Conservation (phyloP, 148 eudicot genomes). For the Polygonum aviculare region DNA sequence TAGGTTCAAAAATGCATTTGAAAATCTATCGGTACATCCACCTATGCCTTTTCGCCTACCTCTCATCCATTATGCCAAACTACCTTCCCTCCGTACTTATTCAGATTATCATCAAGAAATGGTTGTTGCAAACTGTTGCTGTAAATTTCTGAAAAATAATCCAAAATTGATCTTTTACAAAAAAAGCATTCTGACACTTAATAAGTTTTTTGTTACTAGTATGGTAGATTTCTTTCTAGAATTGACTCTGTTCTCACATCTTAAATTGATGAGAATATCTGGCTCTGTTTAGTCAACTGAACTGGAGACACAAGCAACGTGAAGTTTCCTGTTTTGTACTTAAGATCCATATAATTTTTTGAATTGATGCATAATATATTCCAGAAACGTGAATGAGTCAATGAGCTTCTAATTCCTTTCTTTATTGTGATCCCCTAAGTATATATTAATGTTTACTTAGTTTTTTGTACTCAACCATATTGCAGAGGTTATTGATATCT, state of each 20-base stretch:
- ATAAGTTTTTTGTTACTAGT: background rate
- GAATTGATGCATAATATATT: background rate
- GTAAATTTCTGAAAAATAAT: too few relatives aligned
- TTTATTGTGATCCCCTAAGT: background rate
- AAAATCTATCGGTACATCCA: slow-evolving; percentile 59
- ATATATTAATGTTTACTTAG: background rate
- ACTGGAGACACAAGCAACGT: background rate
- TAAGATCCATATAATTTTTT: background rate
- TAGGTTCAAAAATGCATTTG: slow-evolving; percentile 81
- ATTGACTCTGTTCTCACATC: background rate
- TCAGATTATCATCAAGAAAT: too few relatives aligned
- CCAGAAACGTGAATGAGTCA: background rate
- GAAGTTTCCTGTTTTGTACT: background rate
- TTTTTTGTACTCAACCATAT: slow-evolving; percentile 9
- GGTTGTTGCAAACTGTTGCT: too few relatives aligned
- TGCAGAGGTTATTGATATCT: slow-evolving; percentile 80
- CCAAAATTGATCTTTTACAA: too few relatives aligned
- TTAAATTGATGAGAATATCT: background rate
- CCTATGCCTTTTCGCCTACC: background rate
- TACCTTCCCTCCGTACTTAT: too few relatives aligned
- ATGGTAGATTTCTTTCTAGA: background rate
- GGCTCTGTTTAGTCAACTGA: background rate
- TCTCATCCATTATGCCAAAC: too few relatives aligned
- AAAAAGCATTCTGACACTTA: background rate
- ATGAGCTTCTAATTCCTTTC: background rate